Evolutionary conservation across 495 filamentous ascomycete genomes (phyloP), one percentile per base, ranked within the genome.

Genomic region (Cudoniella acicularis): DNA sequence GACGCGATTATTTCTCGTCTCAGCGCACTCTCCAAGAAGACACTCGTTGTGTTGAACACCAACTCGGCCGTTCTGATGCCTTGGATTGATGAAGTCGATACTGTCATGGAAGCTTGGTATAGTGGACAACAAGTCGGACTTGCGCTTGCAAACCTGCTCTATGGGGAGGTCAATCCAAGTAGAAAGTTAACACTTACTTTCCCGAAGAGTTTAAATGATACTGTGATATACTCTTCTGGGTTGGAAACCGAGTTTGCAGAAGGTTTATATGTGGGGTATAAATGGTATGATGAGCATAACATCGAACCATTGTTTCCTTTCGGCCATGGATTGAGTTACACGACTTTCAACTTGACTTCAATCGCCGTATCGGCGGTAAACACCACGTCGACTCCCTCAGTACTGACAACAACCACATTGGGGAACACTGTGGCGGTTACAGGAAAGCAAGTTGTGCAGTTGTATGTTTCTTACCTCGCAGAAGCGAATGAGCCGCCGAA

Each of bases 251-350:
- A 18, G 68, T 68, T 47, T 47, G 20, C n/a, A n/a, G 43, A 47
- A n/a, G 43, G 43, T 9, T n/a, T 17, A n/a, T 91, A 85, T 67
- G 78, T 91, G 41, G 88, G 87, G 8, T 92, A 91, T 65, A 76
- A 87, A 1, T 87, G 83, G 70, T 92, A 87, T 69, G 88, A 92
- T 67, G 84, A 78, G 62, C 72, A 75, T 21, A 75, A 78, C 41
- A 75, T 84, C 36, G 77, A 82, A 17, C 90, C 92, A 1, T 84
- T 90, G 60, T 97, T 87, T 70, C 89, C 94, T 68, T 98, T 96
- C 61, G 93, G 93, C 10, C 89, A 83, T 69, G 93, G 93, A 49
- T 72, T 96, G 58, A 89, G 84, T 62, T 96, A 96, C 74, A 93
- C 91, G 17, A 91, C 80, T 9, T 96, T 95, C 67, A 69, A 79